A percentile compares a stretch with the other conserved stretches of the same genome.
These are phyloP conservation scores for Baorangia bicolor DNA, from an alignment of 768 basidiomycete species.

Conservation along the genomic window DNA sequence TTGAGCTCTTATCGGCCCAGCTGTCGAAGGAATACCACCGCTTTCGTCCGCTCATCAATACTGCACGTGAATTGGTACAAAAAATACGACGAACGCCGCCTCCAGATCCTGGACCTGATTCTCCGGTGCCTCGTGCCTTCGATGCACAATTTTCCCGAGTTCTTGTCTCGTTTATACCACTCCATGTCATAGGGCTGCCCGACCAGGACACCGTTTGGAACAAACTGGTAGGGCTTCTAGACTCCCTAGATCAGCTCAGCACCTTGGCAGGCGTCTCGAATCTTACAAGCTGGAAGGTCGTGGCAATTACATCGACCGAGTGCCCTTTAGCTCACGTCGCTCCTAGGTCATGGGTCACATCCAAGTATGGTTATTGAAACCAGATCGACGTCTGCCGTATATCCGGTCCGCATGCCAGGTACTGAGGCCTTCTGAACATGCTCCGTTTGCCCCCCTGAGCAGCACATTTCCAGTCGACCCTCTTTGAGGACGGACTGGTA, in stretches of 20 bases:
- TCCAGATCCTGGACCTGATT: constrained; percentile 39
- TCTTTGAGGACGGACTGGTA: constrained; percentile 55
- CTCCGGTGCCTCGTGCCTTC: constrained; percentile 54
- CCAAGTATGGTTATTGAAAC: constrained; percentile 45
- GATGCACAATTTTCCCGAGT: constrained; percentile 68
- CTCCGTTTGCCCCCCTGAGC: background rate
- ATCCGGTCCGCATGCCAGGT: constrained; percentile 67
- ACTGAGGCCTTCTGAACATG: constrained; percentile 10
- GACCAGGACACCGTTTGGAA: constrained; percentile 52
- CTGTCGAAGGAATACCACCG: constrained; percentile 26
- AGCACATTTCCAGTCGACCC: constrained; percentile 44
- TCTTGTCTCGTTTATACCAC: constrained; percentile 65
- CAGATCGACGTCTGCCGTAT: constrained; percentile 49
- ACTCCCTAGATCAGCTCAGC: constrained; percentile 55
- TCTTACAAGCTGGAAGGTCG: constrained; percentile 65
- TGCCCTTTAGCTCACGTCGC: background rate
- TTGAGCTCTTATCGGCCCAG: constrained; percentile 28
- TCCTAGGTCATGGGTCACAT: constrained; percentile 50
- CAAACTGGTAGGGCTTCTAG: constrained; percentile 46
- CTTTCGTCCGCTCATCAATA: constrained; percentile 16
- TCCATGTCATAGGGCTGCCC: constrained; percentile 57
- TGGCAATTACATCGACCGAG: background rate
- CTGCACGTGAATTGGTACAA: constrained; percentile 18
- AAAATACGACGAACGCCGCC: constrained; percentile 28
- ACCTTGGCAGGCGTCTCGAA: constrained; percentile 43